A percentile compares a stretch with the other conserved stretches of the same genome.
phyloP scores from a whole-genome alignment of 2,329 filamentous ascomycete genomes.

The Ophiostoma pallidulum region DNA sequence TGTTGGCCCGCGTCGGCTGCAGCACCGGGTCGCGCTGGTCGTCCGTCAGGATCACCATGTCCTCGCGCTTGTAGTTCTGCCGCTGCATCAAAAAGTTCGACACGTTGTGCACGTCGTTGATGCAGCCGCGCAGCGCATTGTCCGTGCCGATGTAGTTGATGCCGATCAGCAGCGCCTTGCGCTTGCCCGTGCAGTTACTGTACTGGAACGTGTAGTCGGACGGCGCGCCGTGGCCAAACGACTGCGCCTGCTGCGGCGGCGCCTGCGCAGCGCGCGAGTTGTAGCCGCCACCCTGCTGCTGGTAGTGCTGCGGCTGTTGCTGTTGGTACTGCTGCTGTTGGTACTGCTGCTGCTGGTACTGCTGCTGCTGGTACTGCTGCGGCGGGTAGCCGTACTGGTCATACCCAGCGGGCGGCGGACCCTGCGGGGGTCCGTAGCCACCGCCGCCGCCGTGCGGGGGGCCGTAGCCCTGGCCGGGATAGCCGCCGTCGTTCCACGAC shows the following conservation, averaged over 20 bases:
- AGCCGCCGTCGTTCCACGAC: slow-evolving; percentile 14
- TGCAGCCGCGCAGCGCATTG: slow-evolving; percentile 64
- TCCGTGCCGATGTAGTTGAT: slow-evolving; percentile 73
- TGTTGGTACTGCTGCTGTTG: slow-evolving; percentile 12
- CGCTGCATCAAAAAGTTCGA: slow-evolving; percentile 58
- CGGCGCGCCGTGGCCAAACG: slow-evolving; percentile 60
- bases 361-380: slow-evolving; percentile 3
- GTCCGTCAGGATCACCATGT: slow-evolving; percentile 72
- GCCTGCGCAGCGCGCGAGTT: slow-evolving; percentile 25
- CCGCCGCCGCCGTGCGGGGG: not conserved
- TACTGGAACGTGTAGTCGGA: slow-evolving; percentile 64
- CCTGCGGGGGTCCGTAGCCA: slow-evolving; percentile 8
- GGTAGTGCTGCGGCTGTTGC: slow-evolving; percentile 12
- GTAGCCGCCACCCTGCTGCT: slow-evolving; percentile 6
- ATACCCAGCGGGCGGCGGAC: slow-evolving; percentile 15
- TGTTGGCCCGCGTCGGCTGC: slow-evolving; percentile 67
- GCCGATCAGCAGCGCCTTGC: slow-evolving; percentile 67
- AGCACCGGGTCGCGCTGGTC: slow-evolving; percentile 61
- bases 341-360: slow-evolving; percentile 4
- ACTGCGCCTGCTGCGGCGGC: slow-evolving; percentile 41
- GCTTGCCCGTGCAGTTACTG: slow-evolving; percentile 61
- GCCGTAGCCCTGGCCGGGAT: slow-evolving; percentile 20
- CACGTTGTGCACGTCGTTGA: slow-evolving; percentile 74
- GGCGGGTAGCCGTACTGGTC: slow-evolving; percentile 15
- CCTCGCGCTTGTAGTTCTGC: slow-evolving; percentile 64